Evolutionary conservation across 768 basidiomycete species (phyloP), one percentile per base, ranked within the genome.

Genomic region (Russula dissimulans): DNA sequence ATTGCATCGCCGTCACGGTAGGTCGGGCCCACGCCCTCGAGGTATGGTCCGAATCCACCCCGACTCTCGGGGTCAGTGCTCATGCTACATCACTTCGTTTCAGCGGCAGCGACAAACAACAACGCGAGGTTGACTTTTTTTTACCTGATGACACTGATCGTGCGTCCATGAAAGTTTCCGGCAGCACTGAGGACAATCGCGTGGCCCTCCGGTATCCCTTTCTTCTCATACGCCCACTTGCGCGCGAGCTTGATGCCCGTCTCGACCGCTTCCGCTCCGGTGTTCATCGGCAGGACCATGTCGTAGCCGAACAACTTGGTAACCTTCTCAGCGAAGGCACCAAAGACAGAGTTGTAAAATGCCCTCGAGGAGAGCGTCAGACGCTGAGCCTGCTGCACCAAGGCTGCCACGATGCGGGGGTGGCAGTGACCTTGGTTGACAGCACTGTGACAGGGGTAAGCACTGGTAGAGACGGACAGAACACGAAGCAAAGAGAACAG

Each of bases 271-370:
- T 99, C 97, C 0, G 94, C 94, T 48, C 95, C 95, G 0, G 95
- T 98, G 79, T 99, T 99, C 94, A 98, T 97, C 26, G 95, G 95
- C 9, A 98, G 78, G 2, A 97, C 92, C 85, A 93, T 94, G 63
- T 95, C 95, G 72, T 89, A 97, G 12, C 86, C 87, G 69, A 95
- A 93, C 74, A 89, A 81, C 60, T 82, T 75, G 1, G 88, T 91
- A 60, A 97, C 78, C 71, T 84, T 81, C 75, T 89, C 79, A 1
- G 94, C 92, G 71, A 94, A 99, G n/a, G 77, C 79, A 0, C 93
- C 94, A 66, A 99, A 91, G 64, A 87, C 80, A 49, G 86, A 86
- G 68, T 95, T 97, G 78, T 97, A 92, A 78, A 99, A 98, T 0
- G 97, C 97, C 61, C 97, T 81, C 46, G 95, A 97, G 5, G 92